These are phyloP conservation scores for Phyllosticta ampelicida DNA, from an alignment of 2,329 filamentous ascomycete species.

Conservation along the genomic window DNA sequence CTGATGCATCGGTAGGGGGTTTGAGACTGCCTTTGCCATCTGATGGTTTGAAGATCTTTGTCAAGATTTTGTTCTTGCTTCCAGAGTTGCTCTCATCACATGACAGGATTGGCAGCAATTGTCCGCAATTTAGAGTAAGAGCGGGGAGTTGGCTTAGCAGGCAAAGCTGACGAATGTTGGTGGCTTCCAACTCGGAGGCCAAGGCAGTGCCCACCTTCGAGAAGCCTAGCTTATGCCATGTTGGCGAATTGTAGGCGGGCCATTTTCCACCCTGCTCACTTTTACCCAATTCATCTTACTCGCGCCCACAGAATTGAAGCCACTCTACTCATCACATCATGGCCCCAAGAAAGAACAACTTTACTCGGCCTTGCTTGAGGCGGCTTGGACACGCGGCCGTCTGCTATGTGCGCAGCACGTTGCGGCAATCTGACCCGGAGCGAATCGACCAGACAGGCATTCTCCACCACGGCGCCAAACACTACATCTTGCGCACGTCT, in stretches of 20 bases:
- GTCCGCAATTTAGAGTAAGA: not conserved
- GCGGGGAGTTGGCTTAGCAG: not conserved
- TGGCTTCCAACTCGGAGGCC: not conserved
- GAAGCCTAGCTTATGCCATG: not conserved
- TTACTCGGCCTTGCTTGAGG: not conserved
- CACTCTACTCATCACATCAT: not conserved
- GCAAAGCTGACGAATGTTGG: not conserved
- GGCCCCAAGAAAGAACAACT: not conserved
- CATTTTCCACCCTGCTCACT: not conserved
- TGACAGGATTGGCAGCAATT: not conserved
- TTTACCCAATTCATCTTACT: not conserved
- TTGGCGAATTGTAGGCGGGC: not conserved
- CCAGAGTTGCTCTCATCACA: not conserved
- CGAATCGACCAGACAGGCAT: not conserved
- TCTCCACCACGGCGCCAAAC: not conserved
- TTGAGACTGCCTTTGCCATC: not conserved
- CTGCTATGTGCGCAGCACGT: not conserved
- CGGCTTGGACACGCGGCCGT: not conserved
- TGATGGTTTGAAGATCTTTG: not conserved
- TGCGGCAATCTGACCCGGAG: not conserved
- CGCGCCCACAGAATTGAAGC: not conserved
- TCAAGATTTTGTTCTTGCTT: not conserved
- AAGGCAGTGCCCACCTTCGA: not conserved
- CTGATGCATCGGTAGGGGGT: not conserved
- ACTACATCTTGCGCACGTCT: not conserved